These are phyloP conservation scores for Keithomyces neogunnii DNA, from an alignment of 2,329 filamentous ascomycete genomes.

Conservation along the genomic window DNA sequence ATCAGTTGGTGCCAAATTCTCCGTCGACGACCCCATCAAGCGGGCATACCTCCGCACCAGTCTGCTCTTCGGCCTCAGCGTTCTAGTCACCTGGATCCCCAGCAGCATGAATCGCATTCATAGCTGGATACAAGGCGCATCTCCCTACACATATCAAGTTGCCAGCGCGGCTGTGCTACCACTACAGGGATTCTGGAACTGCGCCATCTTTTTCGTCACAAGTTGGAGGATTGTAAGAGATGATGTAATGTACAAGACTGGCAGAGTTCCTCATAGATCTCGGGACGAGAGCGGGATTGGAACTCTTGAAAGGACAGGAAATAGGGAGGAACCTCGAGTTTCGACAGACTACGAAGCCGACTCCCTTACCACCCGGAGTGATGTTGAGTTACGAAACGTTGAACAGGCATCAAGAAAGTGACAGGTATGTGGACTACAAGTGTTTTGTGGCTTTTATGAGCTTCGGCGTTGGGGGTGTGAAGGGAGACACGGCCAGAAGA, in stretches of 20 bases:
- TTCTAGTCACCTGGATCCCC: conserved; percentile 54
- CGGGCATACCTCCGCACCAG: conserved; percentile 52
- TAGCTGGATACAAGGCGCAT: conserved; percentile 45
- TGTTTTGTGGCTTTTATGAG: too few relatives aligned
- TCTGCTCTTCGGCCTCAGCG: conserved; percentile 52
- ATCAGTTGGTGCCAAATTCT: conserved; percentile 27
- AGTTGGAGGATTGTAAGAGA: conserved; percentile 32
- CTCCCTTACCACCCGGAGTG: conserved; percentile 20
- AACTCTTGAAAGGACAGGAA: conserved; percentile 4
- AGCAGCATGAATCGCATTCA: conserved; percentile 70
- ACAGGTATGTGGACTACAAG: background rate
- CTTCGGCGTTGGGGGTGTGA: too few relatives aligned
- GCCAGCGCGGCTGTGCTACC: conserved; percentile 65
- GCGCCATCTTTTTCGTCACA: conserved; percentile 65
- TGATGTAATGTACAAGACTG: conserved; percentile 6
- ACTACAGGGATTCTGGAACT: conserved; percentile 74
- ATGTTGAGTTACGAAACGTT: conserved; percentile 24
- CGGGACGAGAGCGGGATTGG: conserved; percentile 1
- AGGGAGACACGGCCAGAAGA: too few relatives aligned
- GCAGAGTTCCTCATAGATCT: background rate
- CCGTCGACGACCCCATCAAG: conserved; percentile 46
- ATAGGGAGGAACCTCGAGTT: conserved; percentile 9
- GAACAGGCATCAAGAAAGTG: conserved; percentile 7
- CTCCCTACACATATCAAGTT: conserved; percentile 58
- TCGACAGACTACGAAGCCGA: conserved; percentile 22